Conservation (phyloP, 1,139 yeast genomes). For the Hansenula sp. region DNA sequence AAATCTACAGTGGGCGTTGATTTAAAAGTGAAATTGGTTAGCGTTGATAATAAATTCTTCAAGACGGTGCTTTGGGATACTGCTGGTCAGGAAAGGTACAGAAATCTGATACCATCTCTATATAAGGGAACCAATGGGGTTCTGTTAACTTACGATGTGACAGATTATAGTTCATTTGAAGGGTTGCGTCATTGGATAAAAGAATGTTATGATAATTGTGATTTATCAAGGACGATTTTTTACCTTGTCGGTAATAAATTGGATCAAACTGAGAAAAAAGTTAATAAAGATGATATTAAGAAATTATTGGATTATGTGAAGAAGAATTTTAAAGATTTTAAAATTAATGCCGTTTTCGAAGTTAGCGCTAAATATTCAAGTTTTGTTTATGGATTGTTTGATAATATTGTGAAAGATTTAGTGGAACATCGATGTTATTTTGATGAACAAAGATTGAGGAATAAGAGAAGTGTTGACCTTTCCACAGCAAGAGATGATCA, state of each 20-base stretch:
- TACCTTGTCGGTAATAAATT: conserved; percentile 41
- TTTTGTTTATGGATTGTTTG: conserved; percentile 22
- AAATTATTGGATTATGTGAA: conserved; percentile 17
- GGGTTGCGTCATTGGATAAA: conserved; percentile 41
- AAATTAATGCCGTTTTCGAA: conserved; percentile 29
- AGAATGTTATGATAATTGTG: conserved; percentile 34
- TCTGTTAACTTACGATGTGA: conserved; percentile 58
- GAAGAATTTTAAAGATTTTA: conserved; percentile 17
- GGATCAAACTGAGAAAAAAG: conserved; percentile 27
- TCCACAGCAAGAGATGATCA: conserved; percentile 21
- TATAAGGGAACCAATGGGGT: conserved; percentile 65
- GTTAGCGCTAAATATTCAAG: conserved; percentile 28
- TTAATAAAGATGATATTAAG: conserved; percentile 24
- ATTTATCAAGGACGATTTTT: conserved; percentile 26
- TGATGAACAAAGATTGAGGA: conserved; percentile 21
- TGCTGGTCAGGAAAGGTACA: conserved; percentile 61
- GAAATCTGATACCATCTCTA: conserved; percentile 53
- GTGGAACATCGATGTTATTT: conserved; percentile 24
- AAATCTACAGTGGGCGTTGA: conserved; percentile 60
- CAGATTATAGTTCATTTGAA: conserved; percentile 47
- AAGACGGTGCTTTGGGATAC: conserved; percentile 56
- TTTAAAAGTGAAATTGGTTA: conserved; percentile 56
- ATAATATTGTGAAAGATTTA: conserved; percentile 20
- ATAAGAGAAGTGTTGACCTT: conserved; percentile 22
- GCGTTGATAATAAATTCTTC: conserved; percentile 55